A percentile compares a stretch with the other conserved stretches of the same genome.
phyloP scores from a whole-genome alignment of 2,329 filamentous ascomycete genomes.

The Calonectria naviculata region DNA sequence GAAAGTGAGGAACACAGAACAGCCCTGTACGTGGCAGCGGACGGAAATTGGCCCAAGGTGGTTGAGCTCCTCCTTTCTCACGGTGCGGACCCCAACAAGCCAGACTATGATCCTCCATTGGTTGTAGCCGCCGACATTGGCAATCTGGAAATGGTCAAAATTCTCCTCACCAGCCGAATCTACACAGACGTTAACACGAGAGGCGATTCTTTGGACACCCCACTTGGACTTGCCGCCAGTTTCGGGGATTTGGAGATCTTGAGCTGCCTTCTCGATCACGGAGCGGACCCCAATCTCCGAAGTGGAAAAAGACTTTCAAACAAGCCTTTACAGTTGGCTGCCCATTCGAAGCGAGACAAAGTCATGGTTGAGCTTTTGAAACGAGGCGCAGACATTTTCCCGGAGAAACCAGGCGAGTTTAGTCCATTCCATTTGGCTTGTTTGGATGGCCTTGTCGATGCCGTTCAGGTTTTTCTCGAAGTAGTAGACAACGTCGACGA shows the following conservation, averaged over 20 bases:
- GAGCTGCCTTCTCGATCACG: constrained; percentile 30
- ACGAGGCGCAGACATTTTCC: constrained; percentile 24
- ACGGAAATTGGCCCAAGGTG: constrained; percentile 5
- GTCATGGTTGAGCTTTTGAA: constrained; percentile 29
- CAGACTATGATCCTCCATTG: constrained; percentile 23
- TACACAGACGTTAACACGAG: constrained; percentile 20
- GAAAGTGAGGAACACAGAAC: constrained; percentile 12
- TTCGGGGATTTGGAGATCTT: constrained; percentile 24
- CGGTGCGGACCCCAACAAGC: constrained; percentile 26
- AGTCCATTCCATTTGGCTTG: constrained; percentile 28
- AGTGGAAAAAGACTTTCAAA: constrained; percentile 18
- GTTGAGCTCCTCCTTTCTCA: constrained; percentile 25
- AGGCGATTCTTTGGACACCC: constrained; percentile 15
- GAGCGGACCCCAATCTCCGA: constrained; percentile 30
- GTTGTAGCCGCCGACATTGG: constrained; percentile 26
- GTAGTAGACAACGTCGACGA: constrained; percentile 15
- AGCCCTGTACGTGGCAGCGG: constrained; percentile 23
- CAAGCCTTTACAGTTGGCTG: constrained; percentile 25
- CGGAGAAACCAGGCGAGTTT: constrained; percentile 12
- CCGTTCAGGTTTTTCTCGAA: constrained; percentile 25
- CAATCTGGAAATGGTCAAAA: constrained; percentile 17
- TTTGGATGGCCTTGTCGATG: constrained; percentile 13
- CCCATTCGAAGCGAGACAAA: neutral
- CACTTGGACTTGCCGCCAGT: constrained; percentile 24
- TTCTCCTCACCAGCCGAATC: constrained; percentile 16